Evolutionary conservation across 2,329 filamentous ascomycete genomes (phyloP).

Genomic region (Calycina herbarum): DNA sequence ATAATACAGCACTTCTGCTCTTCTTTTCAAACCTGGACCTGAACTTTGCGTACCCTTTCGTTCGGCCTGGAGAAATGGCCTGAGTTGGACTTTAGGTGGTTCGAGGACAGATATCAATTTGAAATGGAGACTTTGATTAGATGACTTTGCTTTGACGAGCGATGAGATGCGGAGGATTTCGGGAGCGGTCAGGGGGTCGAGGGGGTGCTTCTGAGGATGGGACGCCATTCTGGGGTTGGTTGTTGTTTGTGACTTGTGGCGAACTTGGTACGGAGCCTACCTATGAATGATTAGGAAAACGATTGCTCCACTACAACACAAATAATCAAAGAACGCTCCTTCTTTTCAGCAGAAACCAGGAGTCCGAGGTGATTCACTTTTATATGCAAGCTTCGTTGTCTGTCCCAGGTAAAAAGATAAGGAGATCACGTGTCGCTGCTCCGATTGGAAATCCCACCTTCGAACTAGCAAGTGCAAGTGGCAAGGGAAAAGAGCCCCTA

Average conservation of each 20-base stretch:
- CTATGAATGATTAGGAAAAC: too few relatives aligned
- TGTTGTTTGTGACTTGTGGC: too few relatives aligned
- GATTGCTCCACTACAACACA: too few relatives aligned
- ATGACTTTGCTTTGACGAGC: slow-evolving; percentile 23
- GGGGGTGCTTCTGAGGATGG: slow-evolving; percentile 22
- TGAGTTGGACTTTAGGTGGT: slow-evolving; percentile 27
- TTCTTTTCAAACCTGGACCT: slow-evolving; percentile 6
- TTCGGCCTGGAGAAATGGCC: slow-evolving; percentile 25
- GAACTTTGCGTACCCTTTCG: slow-evolving; percentile 12
- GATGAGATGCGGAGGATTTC: slow-evolving; percentile 26
- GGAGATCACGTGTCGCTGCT: background rate
- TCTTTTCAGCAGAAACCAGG: too few relatives aligned
- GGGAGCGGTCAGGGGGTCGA: slow-evolving; percentile 27
- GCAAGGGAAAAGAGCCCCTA: background rate
- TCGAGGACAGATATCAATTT: slow-evolving; percentile 29
- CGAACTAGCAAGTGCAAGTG: background rate
- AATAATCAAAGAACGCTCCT: too few relatives aligned
- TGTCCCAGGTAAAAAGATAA: background rate
- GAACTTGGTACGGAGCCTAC: too few relatives aligned
- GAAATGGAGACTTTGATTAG: slow-evolving; percentile 27
- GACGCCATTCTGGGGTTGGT: background rate
- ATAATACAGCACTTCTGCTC: slow-evolving; percentile 28
- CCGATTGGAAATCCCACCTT: background rate
- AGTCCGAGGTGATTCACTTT: background rate
- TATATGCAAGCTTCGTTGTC: background rate